Percentiles rank a stretch among this genome's conserved stretches.
These are phyloP conservation scores for Achlya hypogyna DNA, from an alignment of 352 stramenopile species.

Conservation along the genomic window DNA sequence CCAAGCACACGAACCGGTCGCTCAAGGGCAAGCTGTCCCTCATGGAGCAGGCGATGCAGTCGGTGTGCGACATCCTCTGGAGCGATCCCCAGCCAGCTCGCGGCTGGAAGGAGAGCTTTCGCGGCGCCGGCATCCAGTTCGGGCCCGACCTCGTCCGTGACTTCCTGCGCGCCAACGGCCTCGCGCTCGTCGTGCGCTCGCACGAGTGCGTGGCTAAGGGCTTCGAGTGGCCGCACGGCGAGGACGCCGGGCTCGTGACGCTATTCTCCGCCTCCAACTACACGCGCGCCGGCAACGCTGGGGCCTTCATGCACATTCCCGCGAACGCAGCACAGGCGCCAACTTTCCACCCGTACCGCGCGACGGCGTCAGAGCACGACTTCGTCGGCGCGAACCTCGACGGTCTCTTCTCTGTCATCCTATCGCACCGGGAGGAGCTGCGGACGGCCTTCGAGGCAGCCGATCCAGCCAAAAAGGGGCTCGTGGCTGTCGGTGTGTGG, in stretches of 20 bases:
- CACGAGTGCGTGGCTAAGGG: constrained; percentile 76
- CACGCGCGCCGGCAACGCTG: constrained; percentile 73
- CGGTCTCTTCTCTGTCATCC: constrained; percentile 70
- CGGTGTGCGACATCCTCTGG: constrained; percentile 77
- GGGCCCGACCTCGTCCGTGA: constrained; percentile 67
- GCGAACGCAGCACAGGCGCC: constrained; percentile 52
- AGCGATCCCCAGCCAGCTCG: constrained; percentile 58
- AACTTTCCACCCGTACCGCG: constrained; percentile 81
- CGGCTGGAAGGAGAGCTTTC: constrained; percentile 72
- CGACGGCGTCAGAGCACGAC: constrained; percentile 64
- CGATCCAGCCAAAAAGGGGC: constrained; percentile 35
- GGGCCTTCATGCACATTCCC: constrained; percentile 78
- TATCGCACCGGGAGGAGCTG: constrained; percentile 58
- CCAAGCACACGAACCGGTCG: constrained; percentile 30
- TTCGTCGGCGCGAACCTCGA: constrained; percentile 76
- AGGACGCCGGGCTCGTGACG: constrained; percentile 78
- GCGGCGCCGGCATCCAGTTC: constrained; percentile 69
- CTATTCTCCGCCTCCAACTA: constrained; percentile 86
- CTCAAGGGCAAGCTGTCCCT: constrained; percentile 25
- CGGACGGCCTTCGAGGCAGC: constrained; percentile 49
- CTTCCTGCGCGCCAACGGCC: constrained; percentile 75
- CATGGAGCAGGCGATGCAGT: constrained; percentile 84
- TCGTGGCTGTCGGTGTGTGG: constrained; percentile 44
- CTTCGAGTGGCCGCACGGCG: constrained; percentile 68
- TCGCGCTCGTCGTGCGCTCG: constrained; percentile 71